A percentile compares a stretch with the other conserved stretches of the same genome.
phyloP scores from a whole-genome alignment of 2,329 filamentous ascomycete species.

The Epicoccum sorghinum region DNA sequence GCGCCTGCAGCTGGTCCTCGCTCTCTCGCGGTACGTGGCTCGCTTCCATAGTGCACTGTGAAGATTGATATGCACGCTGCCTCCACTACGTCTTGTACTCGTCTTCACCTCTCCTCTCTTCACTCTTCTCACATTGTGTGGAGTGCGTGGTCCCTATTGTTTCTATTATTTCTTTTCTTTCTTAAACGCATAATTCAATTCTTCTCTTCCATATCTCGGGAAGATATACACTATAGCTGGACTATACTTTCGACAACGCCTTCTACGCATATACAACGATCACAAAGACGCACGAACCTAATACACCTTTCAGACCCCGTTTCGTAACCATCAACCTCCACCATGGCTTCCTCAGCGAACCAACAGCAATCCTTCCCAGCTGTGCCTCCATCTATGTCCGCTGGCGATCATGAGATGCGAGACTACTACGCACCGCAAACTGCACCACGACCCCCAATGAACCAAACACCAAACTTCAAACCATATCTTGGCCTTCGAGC shows the following conservation, averaged over 20 bases:
- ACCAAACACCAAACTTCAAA: slow-evolving; percentile 74
- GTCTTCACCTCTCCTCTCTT: slow-evolving; percentile 28
- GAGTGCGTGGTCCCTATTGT: slow-evolving; percentile 32
- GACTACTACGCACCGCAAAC: slow-evolving; percentile 63
- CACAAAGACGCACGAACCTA: slow-evolving; percentile 31
- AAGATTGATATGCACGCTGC: slow-evolving; percentile 35
- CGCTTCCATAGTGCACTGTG: slow-evolving; percentile 36
- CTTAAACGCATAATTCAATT: slow-evolving; percentile 14
- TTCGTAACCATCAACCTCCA: slow-evolving; percentile 36
- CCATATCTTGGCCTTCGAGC: slow-evolving; percentile 91
- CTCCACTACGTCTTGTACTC: slow-evolving; percentile 17
- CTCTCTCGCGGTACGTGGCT: slow-evolving; percentile 49
- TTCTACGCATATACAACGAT: slow-evolving; percentile 7
- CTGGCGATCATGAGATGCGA: slow-evolving; percentile 67
- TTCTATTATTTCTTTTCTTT: slow-evolving; percentile 34
- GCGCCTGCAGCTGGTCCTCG: slow-evolving; percentile 47
- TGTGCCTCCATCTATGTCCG: slow-evolving; percentile 64
- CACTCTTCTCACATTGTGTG: slow-evolving; percentile 45
- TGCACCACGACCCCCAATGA: slow-evolving; percentile 61
- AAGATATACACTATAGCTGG: slow-evolving; percentile 34
- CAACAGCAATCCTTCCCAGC: slow-evolving; percentile 61
- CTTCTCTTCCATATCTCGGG: slow-evolving; percentile 36
- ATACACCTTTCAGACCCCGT: slow-evolving; percentile 40
- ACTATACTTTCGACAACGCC: slow-evolving; percentile 21
- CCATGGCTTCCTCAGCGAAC: slow-evolving; percentile 58